A percentile compares a stretch with the other conserved stretches of the same genome.
Conservation (phyloP, 805 yeast species). For the Sugiyamaella floridensis region DNA sequence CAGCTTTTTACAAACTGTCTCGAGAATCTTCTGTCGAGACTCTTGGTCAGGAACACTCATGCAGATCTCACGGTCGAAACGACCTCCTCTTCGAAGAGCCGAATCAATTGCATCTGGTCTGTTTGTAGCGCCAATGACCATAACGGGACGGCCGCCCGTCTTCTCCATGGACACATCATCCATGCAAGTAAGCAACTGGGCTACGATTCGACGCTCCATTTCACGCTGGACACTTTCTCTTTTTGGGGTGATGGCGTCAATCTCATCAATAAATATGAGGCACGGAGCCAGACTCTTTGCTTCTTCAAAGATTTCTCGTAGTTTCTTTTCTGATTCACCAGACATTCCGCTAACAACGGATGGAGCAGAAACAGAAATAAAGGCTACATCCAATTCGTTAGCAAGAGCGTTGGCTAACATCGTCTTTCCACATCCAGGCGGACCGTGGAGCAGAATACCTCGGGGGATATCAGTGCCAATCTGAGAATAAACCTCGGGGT, state of each 20-base stretch:
- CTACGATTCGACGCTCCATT: constrained; percentile 95
- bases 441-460: constrained; percentile 91
- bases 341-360: constrained; percentile 97
- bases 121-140: constrained; percentile 93
- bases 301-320: constrained; percentile 88
- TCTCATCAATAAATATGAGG: constrained; percentile 87
- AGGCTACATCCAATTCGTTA: constrained; percentile 89
- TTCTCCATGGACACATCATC: constrained; percentile 85
- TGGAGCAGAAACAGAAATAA: constrained; percentile 87
- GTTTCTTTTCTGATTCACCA: constrained; percentile 95
- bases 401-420: constrained; percentile 94
- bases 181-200: constrained; percentile 89
- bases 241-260: constrained; percentile 96
- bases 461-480: constrained; percentile 95
- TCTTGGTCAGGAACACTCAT: constrained; percentile 89
- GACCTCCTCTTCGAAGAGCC: constrained; percentile 91
- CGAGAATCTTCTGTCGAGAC: constrained; percentile 67
- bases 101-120: constrained; percentile 94
- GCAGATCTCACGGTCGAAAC: constrained; percentile 92
- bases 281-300: constrained; percentile 90
- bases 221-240: constrained; percentile 95
- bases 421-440: constrained; percentile 98
- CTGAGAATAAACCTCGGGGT: constrained; percentile 81
- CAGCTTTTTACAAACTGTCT: constrained; percentile 61
- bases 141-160: constrained; percentile 87